Evolutionary conservation across 768 basidiomycete species (phyloP).

Genomic region (Lentinula lateritia): DNA sequence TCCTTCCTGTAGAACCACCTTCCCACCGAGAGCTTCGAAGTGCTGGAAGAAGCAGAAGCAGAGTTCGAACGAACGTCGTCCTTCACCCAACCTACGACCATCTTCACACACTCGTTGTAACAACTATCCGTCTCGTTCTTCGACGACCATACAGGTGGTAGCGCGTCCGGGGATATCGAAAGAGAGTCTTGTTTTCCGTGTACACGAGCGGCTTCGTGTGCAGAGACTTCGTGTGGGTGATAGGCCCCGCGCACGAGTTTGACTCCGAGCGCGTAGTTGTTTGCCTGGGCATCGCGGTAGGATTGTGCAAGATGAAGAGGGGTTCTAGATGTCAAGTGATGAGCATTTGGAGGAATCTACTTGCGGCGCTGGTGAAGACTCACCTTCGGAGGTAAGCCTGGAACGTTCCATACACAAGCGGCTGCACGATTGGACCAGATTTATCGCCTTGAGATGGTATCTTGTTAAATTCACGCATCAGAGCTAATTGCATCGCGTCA

Average conservation of each 20-base stretch:
- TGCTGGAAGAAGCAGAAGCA: not conserved
- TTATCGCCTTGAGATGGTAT: slow-evolving; percentile 8
- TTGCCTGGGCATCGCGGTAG: slow-evolving; percentile 56
- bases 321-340: slow-evolving; percentile 35
- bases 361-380: not conserved
- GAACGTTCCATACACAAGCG: slow-evolving; percentile 79
- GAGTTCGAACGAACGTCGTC: slow-evolving; percentile 1
- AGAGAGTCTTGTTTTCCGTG: slow-evolving; percentile 17
- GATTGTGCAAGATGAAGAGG: slow-evolving; percentile 62
- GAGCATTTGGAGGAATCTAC: not conserved
- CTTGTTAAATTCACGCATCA: slow-evolving; percentile 79
- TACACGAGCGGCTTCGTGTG: slow-evolving; percentile 25
- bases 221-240: slow-evolving; percentile 67
- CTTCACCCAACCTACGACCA: slow-evolving; percentile 37
- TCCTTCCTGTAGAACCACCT: not conserved
- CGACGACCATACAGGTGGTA: slow-evolving; percentile 62
- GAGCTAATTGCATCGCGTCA: slow-evolving; percentile 68
- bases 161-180: slow-evolving; percentile 52
- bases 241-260: slow-evolving; percentile 95
- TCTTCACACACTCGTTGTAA: slow-evolving; percentile 57
- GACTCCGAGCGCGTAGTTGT: slow-evolving; percentile 75
- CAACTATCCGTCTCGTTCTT: slow-evolving; percentile 72
- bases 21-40: slow-evolving; percentile 7
- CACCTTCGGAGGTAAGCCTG: slow-evolving; percentile 84
- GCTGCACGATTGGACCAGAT: slow-evolving; percentile 36